Conservation (phyloP, 345 rosid species). For the Gossypium sturtianum region DNA sequence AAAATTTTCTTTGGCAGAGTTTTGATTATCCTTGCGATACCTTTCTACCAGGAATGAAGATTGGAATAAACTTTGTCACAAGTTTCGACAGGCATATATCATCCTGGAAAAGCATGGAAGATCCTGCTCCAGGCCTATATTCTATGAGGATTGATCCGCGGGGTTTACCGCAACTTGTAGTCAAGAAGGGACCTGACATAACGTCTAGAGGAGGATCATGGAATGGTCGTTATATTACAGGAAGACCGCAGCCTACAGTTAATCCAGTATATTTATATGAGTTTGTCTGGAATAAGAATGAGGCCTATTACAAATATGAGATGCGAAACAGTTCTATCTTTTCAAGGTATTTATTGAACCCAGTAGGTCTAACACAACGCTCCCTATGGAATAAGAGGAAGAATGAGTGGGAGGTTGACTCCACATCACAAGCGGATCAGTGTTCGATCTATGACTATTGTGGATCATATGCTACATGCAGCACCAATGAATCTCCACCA, state of each 20-base stretch:
- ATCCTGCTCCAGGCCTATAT: constrained; percentile 20
- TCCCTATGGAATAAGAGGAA: constrained; percentile 45
- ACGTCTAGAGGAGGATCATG: constrained; percentile 59
- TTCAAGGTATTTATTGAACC: constrained; percentile 48
- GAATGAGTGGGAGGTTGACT: not conserved
- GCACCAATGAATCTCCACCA: too few relatives aligned
- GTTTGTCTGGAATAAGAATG: constrained; percentile 29
- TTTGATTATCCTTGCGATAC: too few relatives aligned
- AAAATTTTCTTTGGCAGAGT: too few relatives aligned
- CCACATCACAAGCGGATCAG: not conserved
- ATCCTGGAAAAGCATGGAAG: constrained; percentile 8
- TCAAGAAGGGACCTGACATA: constrained; percentile 10
- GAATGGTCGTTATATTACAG: constrained; percentile 65
- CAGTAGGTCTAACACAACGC: constrained; percentile 19
- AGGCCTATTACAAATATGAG: constrained; percentile 39
- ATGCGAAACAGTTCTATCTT: constrained; percentile 18
- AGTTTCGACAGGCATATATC: too few relatives aligned
- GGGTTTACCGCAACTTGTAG: constrained; percentile 20
- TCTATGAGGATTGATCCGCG: not conserved
- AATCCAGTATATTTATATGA: constrained; percentile 22
- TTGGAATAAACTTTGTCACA: not conserved
- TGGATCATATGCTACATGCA: too few relatives aligned
- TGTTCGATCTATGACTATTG: not conserved
- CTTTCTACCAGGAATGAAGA: not conserved
- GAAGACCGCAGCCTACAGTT: constrained; percentile 50